Evolutionary conservation across 2,329 filamentous ascomycete species (phyloP), one percentile per base, ranked within the genome.

Genomic region (Penicillium sp.): DNA sequence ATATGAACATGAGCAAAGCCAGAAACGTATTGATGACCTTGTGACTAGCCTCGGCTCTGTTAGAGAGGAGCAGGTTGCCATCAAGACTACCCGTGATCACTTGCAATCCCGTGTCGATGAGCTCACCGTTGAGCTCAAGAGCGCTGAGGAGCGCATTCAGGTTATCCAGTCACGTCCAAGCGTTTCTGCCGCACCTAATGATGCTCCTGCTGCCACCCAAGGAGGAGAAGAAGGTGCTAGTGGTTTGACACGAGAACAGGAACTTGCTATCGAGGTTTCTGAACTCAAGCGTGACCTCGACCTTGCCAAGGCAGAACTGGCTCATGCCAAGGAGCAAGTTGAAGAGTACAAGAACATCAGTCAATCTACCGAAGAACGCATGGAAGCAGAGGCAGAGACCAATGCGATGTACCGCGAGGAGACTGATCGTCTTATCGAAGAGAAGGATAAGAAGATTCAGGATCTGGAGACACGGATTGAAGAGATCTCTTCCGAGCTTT

Each of bases 21-120:
- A 96, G 72, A 95, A 92, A 74, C 87, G 93, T 51, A 95, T 98
- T 59, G 93, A 99, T 64, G 93, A 98, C 68, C 84, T 99, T 46
- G 89, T 93, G 61, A 82, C 87, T 31, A 93, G 86, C 66, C 80
- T 97, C 41, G 84, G 90, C 64, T 86, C 91, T 59, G 86, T 88
- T 50, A 90, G 93, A 45, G 93, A 98, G 73, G 92, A 97, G 66
- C 84, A 96, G 51, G 86, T 95, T 46, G 87, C 88, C 26, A 86
- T 88, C 24, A 96, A 96, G 80, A 96, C 93, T 1, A 90, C 86
- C 47, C 87, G 90, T 48, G 93, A 98, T 72, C 90, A 97, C 71
- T 82, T 99, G 2, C 93, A 98, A 73, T 85, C 88, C 33, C 86
- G 93, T 56, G 91, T 96, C 3, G 90, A 96, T 63, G 93, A 98